phyloP scores from a whole-genome alignment of 345 rosid species.

The Clausena lansium region DNA sequence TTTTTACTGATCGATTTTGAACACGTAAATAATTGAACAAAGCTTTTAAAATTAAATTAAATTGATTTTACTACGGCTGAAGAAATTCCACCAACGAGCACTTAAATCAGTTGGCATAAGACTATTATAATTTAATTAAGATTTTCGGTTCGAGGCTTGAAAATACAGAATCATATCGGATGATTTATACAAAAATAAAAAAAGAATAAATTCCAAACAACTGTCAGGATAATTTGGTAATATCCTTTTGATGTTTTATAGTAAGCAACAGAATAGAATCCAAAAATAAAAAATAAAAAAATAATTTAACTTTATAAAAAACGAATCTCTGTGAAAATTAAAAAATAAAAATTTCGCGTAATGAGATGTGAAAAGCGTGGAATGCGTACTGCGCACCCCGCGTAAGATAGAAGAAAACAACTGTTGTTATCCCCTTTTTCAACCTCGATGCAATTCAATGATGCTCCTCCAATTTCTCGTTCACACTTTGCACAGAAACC shows the following conservation, averaged over 20 bases:
- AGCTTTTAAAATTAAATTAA: background rate
- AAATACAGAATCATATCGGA: too few species aligned
- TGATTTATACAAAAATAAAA: too few species aligned
- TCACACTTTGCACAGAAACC: background rate
- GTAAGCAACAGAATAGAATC: background rate
- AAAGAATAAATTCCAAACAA: too few species aligned
- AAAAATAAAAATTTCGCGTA: background rate
- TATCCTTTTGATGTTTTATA: background rate
- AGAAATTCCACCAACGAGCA: too few species aligned
- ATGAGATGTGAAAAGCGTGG: slow-evolving; percentile 29
- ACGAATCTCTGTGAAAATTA: background rate
- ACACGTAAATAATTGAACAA: background rate
- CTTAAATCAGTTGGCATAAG: too few species aligned
- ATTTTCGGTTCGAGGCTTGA: too few species aligned
- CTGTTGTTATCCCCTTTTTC: background rate
- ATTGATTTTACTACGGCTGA: background rate
- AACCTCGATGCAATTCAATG: background rate
- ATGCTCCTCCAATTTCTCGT: background rate
- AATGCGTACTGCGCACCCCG: slow-evolving; percentile 55
- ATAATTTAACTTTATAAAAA: background rate
- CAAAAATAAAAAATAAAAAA: too few species aligned
- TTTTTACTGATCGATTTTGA: background rate
- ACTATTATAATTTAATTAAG: too few species aligned
- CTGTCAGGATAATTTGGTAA: background rate
- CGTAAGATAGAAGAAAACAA: slow-evolving; percentile 34